Base-by-base conservation (phyloP, 2,329 filamentous ascomycete species). In the Immersiporthe knoxdaviesiana region DNA sequence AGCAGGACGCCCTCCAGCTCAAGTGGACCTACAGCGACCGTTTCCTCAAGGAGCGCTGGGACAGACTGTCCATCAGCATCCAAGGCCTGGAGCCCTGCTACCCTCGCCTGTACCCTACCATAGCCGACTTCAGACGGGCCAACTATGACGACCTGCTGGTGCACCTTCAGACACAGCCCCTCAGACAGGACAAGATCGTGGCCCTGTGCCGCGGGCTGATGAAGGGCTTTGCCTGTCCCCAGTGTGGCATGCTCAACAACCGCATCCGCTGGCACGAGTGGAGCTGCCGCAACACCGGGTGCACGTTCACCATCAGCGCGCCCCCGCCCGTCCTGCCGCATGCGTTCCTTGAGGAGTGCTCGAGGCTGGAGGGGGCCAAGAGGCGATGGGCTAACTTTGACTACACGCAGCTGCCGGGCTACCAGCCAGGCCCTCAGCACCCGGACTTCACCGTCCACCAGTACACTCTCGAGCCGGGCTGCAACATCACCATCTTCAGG, bases 281-380 rank as follows among this genome's bases (percentile, higher is more conserved):
- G 66, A n/a, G 56, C 41, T 67, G 66, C 44, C 47, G 66, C 10
- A 67, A 63, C 35, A 24, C 32, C 0, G n/a, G 30, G 12, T 67
- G 59, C 59, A 27, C 44, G 14, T 67, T 67, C 35, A 24, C 12
- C 18, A 44, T 56, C 47, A 50, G 32, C 18, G 66, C 66, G 3
- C 59, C 66, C 10, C 58, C 66, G 2, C 59, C 47, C 12, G 18
- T n/a, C 3, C 47, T 67, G 6, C 63, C 59, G 2, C 44, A 47
- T 7, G 24, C 35, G 11, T 11, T 67, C 1, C 59, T 67, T 11
- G 58, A 7, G 18, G 24, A 18, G 11, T 16, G 66, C 39, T 52
- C 59, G 16, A 30, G 12, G 24, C 24, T 30, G 10, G 41, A 4
- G 5, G 44, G 41, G 18, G 0, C 32, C 0, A 18, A 27, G 12